Evolutionary conservation across 257 asterid species (phyloP).

Genomic region (Solanum etuberosum): DNA sequence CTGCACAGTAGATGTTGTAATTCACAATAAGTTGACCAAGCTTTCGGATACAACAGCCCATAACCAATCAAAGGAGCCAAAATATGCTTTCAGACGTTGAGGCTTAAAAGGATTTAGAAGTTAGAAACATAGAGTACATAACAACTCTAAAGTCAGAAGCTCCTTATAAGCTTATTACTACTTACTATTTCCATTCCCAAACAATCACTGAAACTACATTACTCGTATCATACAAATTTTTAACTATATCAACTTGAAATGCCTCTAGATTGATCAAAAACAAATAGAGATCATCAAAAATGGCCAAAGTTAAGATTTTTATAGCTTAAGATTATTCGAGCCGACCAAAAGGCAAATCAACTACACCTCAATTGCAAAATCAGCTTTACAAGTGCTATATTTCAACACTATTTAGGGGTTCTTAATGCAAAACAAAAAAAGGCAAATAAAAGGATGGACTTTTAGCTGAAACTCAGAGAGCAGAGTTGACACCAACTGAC

Average conservation of each 20-base stretch:
- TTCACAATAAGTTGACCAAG: not conserved
- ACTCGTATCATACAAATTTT: not conserved
- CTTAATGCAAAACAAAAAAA: not conserved
- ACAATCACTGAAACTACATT: not conserved
- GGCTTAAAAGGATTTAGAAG: not conserved
- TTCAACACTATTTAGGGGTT: not conserved
- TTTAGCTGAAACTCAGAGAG: not conserved
- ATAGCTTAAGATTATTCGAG: not conserved
- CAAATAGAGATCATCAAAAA: not conserved
- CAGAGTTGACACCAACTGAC: constrained; percentile 26
- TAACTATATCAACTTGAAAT: not conserved
- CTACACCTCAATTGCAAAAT: not conserved
- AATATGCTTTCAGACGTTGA: not conserved
- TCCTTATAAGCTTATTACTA: not conserved
- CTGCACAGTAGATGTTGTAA: constrained; percentile 25
- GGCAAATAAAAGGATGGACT: not conserved
- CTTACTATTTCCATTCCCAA: not conserved
- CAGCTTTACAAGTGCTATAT: not conserved
- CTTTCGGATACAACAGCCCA: not conserved
- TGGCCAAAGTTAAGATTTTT: not conserved
- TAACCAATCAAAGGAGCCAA: not conserved
- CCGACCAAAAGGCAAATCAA: not conserved
- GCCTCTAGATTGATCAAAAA: not conserved
- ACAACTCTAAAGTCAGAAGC: not conserved
- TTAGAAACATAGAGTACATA: not conserved